Conservation (phyloP, 768 basidiomycete species). For the Tephrocybe sp. region DNA sequence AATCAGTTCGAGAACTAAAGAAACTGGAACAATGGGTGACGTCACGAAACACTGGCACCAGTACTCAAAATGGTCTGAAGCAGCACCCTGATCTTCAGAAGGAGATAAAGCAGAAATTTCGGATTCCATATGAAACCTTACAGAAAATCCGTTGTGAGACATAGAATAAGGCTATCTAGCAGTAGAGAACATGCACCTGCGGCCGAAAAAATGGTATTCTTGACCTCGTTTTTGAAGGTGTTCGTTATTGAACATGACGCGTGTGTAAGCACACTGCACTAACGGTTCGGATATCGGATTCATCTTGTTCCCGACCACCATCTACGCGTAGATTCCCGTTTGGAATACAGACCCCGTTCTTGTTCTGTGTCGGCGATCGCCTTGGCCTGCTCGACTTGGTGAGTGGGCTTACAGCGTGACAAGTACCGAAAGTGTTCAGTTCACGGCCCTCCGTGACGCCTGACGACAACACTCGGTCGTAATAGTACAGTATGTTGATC, state of each 20-base stretch:
- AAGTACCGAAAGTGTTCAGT: conserved; percentile 4
- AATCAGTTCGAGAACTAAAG: neutral
- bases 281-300: too few species aligned
- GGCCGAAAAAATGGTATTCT: neutral
- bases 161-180: too few species aligned
- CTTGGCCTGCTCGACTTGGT: too few species aligned
- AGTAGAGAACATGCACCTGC: neutral
- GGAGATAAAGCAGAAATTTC: too few species aligned
- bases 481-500: neutral
- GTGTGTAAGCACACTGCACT: too few species aligned
- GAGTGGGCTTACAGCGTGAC: too few species aligned
- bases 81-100: neutral
- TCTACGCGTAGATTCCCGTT: too few species aligned
- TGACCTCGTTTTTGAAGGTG: neutral
- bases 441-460: conserved; percentile 1
- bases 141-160: too few species aligned
- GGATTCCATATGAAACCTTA: too few species aligned
- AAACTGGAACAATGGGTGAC: neutral
- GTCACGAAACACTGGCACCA: neutral
- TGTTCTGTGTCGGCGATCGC: too few species aligned
- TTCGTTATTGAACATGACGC: neutral
- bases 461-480: conserved; percentile 1
- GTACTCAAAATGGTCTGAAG: conserved; percentile 1
- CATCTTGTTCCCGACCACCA: too few species aligned
- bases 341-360: too few species aligned